Base-by-base conservation (phyloP, 1,139 yeast genomes). In the Pichia sp. region DNA sequence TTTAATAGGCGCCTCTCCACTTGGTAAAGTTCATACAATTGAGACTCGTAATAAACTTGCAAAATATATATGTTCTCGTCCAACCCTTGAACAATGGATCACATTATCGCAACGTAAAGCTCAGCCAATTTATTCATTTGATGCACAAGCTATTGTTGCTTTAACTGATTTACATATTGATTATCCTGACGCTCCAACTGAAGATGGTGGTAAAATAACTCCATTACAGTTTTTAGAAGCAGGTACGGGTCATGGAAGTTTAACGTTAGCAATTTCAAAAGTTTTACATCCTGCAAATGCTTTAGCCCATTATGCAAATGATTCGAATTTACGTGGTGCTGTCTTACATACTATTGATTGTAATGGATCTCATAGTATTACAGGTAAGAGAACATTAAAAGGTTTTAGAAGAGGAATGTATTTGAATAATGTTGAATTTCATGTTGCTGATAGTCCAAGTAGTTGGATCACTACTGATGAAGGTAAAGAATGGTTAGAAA, bases 221-320 rank as follows among this genome's bases (percentile, higher is more conserved):
- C 69, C 69, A 2, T 43, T 62, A 7, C 75, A 71, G 45, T 66
- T 65, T 45, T 55, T 73, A 28, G 78, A 73, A 51, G 76, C 76
- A 1, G 78, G 78, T 4, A 73, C 77, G 1, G 78, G 78, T 3
- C 77, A 72, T 55, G 78, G 78, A 0, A 71, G 77, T 2, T 53
- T 73, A 45, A 63, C 74, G 2, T 47, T 73, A 40, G 70, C 72
- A 4, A 69, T 73, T n/a, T 63, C 68, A 25, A 64, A 61, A 24
- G 61, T 60, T 11, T 53, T 73, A 2, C 77, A 73, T 51, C 61
- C 71, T 27, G 73, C 71, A 0, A 71, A 72, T 51, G 64, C 66
- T 20, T 62, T 53, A 38, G 58, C 59, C 4, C 35, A 47, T 32
- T 39, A 43, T 35, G 35, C 46, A n/a, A 16, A 36, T n/a, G 47